Base-by-base conservation (phyloP, 768 basidiomycete species). In the Clitopilus hobsonii region DNA sequence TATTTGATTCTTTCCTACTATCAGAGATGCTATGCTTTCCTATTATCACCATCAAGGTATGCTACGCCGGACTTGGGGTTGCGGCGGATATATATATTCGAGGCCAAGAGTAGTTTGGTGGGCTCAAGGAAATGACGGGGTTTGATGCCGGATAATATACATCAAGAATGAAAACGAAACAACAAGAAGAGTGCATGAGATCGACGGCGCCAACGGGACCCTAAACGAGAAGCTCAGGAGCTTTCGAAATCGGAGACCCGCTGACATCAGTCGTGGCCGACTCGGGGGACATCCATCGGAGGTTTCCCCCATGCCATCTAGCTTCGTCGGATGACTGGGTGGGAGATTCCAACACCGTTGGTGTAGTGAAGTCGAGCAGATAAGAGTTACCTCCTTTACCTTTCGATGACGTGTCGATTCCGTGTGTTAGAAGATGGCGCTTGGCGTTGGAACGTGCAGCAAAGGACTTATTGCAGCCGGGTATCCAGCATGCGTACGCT, bases 401-500 rank as follows among this genome's bases (percentile, higher is more conserved):
- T 20, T 54, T 26, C 18, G 54, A 58, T n/a, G 53, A 55, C 7
- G 59, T 65, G 57, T 60, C 55, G 26, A 86, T 75, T 24, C 86
- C 85, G 60, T 91, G 89, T 1, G 87, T 90, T 38, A 86, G 84
- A 30, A 89, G 76, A 62, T 91, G 89, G 28, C 89, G 80, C 66
- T 85, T 88, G 13, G 88, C 88, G 61, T 91, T 91, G 7, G 89
- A 91, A 11, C 87, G 82, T 13, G 91, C 89, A 20, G 86, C 83
- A 61, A 91, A 92, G 2, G 75, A 77, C 63, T 86, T 85, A 25
- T 72, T 69, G 64, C 90, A 91, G 29, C 77, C 75, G 13, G 78
- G 72, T 49, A 84, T 82, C 0, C 71, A 76, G 63, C 89, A 91
- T 4, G 70, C 56, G 54, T 71, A 80, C 6, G 79, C 80, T 81